Evolutionary conservation across 1,284 basidiomycete species (phyloP).

Genomic region (Ceratobasidium papillatum): DNA sequence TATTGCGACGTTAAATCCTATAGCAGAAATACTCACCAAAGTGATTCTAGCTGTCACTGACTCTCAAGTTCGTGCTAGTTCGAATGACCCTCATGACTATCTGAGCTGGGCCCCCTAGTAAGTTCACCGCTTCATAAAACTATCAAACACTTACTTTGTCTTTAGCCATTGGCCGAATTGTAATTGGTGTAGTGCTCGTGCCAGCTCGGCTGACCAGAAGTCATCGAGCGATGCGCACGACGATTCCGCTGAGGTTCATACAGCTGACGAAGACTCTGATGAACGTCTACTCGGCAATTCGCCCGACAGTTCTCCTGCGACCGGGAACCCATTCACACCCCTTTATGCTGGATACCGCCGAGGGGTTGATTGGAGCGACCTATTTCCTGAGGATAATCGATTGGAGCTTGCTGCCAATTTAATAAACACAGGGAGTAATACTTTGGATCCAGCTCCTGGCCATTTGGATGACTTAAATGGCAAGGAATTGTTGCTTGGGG

Average conservation of each 20-base stretch:
- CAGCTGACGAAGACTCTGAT: neutral
- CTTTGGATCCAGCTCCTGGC: neutral
- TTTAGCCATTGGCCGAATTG: constrained; percentile 69
- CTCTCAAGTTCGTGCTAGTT: constrained; percentile 56
- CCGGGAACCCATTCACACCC: neutral
- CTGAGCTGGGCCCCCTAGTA: constrained; percentile 67
- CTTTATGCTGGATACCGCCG: neutral
- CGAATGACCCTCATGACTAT: constrained; percentile 60
- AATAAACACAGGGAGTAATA: neutral
- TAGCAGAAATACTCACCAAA: neutral
- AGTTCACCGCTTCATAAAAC: constrained; percentile 45
- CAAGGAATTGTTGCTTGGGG: neutral
- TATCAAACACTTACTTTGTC: constrained; percentile 33
- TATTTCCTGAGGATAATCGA: neutral
- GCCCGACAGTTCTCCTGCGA: neutral
- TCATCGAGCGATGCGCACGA: neutral
- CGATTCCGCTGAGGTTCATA: neutral
- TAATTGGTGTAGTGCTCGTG: constrained; percentile 55
- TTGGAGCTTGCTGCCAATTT: neutral
- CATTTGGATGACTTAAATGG: neutral
- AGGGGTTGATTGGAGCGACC: neutral
- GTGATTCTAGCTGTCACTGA: constrained; percentile 54
- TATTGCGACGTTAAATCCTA: constrained; percentile 18
- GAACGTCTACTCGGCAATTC: neutral
- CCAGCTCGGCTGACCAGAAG: constrained; percentile 50